Evolutionary conservation across 2,329 filamentous ascomycete species (phyloP).

Genomic region (Talaromyces sp.): DNA sequence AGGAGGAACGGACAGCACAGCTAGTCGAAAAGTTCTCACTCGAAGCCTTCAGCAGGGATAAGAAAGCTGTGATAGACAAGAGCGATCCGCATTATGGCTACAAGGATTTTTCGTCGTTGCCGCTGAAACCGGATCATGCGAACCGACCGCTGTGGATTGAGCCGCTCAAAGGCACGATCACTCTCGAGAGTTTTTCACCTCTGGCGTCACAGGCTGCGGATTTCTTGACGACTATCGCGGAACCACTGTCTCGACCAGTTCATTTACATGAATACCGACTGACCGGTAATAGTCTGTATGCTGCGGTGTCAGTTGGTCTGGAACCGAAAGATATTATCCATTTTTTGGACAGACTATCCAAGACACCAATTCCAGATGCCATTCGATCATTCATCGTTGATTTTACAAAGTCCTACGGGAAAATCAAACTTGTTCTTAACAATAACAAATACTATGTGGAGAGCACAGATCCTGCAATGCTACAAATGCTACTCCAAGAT

Average conservation of each 20-base stretch:
- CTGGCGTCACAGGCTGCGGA: conserved; percentile 84
- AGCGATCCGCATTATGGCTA: conserved; percentile 59
- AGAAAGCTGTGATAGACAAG: conserved; percentile 40
- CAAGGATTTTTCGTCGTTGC: conserved; percentile 77
- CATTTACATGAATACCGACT: conserved; percentile 93
- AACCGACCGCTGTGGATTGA: conserved; percentile 94
- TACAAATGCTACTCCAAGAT: conserved; percentile 84
- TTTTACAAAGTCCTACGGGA: conserved; percentile 88
- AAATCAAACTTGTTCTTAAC: conserved; percentile 91
- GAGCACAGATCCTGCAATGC: conserved; percentile 79
- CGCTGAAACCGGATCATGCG: conserved; percentile 82
- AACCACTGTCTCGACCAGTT: conserved; percentile 83
- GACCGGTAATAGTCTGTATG: conserved; percentile 89
- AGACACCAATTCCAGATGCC: conserved; percentile 78
- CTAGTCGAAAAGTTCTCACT: conserved; percentile 56
- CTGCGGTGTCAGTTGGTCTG: conserved; percentile 91
- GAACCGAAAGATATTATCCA: conserved; percentile 86
- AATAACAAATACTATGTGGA: conserved; percentile 94
- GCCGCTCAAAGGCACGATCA: conserved; percentile 79
- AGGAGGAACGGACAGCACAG: conserved; percentile 50
- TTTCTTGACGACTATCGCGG: conserved; percentile 92
- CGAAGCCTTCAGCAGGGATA: conserved; percentile 50
- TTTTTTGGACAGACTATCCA: conserved; percentile 82
- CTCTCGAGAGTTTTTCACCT: conserved; percentile 90
- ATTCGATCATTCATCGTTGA: conserved; percentile 77